Conservation (phyloP, 2,329 filamentous ascomycete species). For the Fusarium sp. region DNA sequence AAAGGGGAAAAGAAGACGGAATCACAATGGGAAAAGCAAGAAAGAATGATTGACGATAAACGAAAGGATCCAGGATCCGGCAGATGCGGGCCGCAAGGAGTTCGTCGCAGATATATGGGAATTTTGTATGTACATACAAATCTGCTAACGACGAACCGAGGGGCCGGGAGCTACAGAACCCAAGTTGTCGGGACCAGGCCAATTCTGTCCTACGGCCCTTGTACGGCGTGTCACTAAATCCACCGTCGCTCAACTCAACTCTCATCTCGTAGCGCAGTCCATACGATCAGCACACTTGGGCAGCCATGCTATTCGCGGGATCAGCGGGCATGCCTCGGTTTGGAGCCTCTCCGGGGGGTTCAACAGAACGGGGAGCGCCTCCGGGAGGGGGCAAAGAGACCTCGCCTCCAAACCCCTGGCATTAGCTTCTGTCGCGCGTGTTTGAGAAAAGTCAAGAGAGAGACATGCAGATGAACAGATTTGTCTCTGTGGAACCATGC, state of each 20-base stretch:
- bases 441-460: not conserved
- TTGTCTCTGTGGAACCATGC: conserved; percentile 2
- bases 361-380: conserved; percentile 7
- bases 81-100: conserved; percentile 25
- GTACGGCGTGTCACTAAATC: conserved; percentile 19
- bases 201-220: conserved; percentile 10
- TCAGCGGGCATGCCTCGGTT: conserved; percentile 13
- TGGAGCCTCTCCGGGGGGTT: conserved; percentile 1
- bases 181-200: conserved; percentile 14
- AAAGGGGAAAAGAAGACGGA: not conserved
- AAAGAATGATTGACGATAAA: conserved; percentile 19
- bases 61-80: conserved; percentile 26
- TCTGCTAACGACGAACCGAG: not conserved
- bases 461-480: not conserved
- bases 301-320: conserved; percentile 18
- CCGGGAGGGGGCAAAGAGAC: not conserved
- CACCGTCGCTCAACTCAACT: not conserved
- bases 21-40: not conserved
- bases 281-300: conserved; percentile 7
- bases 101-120: conserved; percentile 28
- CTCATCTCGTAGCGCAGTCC: not conserved
- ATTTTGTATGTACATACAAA: not conserved
- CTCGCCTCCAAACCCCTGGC: not conserved
- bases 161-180: conserved; percentile 14
- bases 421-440: not conserved